A percentile compares a stretch with the other conserved stretches of the same genome.
Conservation (phyloP, 1,284 basidiomycete species). For the Naganishia cerealis region DNA sequence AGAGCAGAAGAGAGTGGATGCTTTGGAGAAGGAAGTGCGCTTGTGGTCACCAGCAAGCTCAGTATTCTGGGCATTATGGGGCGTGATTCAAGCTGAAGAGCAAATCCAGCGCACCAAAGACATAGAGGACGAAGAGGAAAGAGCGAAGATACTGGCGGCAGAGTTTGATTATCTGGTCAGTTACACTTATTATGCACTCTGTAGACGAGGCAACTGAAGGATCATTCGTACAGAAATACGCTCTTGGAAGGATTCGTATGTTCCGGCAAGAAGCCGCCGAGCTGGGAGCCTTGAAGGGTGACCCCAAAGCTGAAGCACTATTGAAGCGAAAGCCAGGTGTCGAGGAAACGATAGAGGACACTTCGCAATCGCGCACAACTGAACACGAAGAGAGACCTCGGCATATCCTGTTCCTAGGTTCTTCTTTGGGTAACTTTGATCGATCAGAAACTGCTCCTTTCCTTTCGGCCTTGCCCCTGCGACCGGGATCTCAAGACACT, state of each 20-base stretch:
- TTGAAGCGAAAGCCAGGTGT: background rate
- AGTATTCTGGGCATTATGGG: constrained; percentile 89
- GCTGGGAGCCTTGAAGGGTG: constrained; percentile 40
- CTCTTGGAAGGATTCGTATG: constrained; percentile 51
- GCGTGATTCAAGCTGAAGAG: constrained; percentile 81
- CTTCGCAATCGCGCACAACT: constrained; percentile 26
- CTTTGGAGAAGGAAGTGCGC: constrained; percentile 72
- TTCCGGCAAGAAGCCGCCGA: constrained; percentile 49
- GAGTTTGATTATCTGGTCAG: constrained; percentile 55
- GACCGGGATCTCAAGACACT: constrained; percentile 60
- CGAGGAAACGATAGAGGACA: background rate
- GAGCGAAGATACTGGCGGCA: constrained; percentile 33
- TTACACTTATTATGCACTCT: constrained; percentile 3
- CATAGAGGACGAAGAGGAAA: constrained; percentile 35
- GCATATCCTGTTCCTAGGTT: constrained; percentile 90
- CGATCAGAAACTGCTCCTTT: constrained; percentile 72
- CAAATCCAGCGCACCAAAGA: constrained; percentile 64
- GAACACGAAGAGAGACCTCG: constrained; percentile 57
- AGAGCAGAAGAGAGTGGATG: constrained; percentile 44
- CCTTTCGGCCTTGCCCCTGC: constrained; percentile 74
- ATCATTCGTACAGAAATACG: constrained; percentile 44
- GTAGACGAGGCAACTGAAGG: background rate
- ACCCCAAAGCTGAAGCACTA: constrained; percentile 3
- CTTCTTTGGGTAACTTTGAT: constrained; percentile 89
- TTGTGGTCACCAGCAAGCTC: constrained; percentile 85